Evolutionary conservation across 306 rosid genomes (phyloP), one percentile per base, ranked within the genome.

Genomic region (Betula pendula): DNA sequence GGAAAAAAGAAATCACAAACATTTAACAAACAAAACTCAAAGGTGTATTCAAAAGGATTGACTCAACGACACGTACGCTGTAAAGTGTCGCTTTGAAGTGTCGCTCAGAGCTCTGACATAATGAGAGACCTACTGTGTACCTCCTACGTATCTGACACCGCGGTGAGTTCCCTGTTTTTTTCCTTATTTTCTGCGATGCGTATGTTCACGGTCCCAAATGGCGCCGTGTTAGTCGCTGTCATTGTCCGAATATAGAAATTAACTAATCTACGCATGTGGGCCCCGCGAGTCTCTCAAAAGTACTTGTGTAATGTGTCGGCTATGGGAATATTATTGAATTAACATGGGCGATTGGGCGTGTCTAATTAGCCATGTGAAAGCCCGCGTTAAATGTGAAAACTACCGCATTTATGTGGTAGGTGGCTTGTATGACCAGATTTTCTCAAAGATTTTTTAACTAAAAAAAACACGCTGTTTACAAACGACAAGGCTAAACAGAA

Each of bases 31-130:
- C 60, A 51, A 27, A 9, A 45, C 72, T n/a, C 1, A 8, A 10
- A 17, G 3, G 5, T 9, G 17, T 7, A 59, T 38, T 38, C 42
- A 38, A 5, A 38, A 38, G 24, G 47, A 49, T 63, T 44, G 4
- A 49, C 15, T 44, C 49, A 15, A 45, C 29, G 77, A 75, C 79
- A 71, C 84, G 85, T 77, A 71, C 55, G 20, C 22, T 9, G 20
- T 22, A 62, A 52, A 59, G 43, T 8, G 49, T 79, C 49, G 42
- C 79, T 75, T 73, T 22, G 12, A 78, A 84, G 83, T 48, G 79
- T 75, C 77, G 77, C 81, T 59, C 62, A 15, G 16, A 19, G 70
- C 45, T 17, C 65, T 24, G 62, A 73, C 71, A 14, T 9, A 20
- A 20, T 62, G 77, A 31, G 17, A 25, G 6, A 68, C 53, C 10